Conservation (phyloP, 2,329 filamentous ascomycete genomes). For the Hymenoscyphus infarciens region DNA sequence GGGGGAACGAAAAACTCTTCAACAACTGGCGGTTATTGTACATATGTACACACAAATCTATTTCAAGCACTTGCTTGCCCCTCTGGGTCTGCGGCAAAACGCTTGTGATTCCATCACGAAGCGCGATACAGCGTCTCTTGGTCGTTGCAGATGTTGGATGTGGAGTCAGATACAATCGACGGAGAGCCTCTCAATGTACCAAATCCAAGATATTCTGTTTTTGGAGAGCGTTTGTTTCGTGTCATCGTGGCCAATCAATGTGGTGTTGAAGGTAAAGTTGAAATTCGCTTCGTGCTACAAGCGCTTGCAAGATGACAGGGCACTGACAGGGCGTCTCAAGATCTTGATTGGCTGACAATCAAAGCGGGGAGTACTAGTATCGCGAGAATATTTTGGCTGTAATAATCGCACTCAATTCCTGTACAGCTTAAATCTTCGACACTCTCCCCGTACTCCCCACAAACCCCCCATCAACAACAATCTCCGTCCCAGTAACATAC, state of each 20-base stretch:
- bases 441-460: constrained; percentile 38
- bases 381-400: too few species aligned
- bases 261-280: constrained; percentile 4
- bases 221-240: not conserved
- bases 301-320: constrained; percentile 5
- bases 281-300: constrained; percentile 1
- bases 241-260: constrained; percentile 5
- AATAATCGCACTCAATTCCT: too few species aligned
- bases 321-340: not conserved
- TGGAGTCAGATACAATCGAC: not conserved
- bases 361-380: too few species aligned
- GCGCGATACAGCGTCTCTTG: not conserved
- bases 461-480: constrained; percentile 48
- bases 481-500: constrained; percentile 55
- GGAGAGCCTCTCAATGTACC: not conserved
- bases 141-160: not conserved
- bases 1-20: not conserved
- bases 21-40: not conserved
- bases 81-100: not conserved
- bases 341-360: not conserved
- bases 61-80: constrained; percentile 1
- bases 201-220: not conserved
- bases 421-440: not conserved
- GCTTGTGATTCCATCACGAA: not conserved
- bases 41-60: not conserved